Conservation (phyloP, 2,329 filamentous ascomycete genomes). For the Neofusicoccum sp. region DNA sequence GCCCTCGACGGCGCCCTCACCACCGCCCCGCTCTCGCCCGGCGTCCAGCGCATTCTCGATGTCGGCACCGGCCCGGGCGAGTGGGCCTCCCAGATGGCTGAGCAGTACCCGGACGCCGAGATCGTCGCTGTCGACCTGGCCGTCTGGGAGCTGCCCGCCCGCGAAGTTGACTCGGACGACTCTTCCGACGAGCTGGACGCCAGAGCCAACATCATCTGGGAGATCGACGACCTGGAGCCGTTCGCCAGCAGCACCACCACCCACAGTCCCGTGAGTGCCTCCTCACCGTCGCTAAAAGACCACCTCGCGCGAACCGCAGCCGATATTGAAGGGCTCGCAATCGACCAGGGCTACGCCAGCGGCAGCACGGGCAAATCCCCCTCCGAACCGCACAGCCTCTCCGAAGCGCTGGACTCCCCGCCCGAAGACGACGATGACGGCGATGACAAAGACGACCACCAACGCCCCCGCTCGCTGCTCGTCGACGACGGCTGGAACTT, state of each 20-base stretch:
- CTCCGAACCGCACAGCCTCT: not conserved
- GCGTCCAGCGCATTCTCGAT: slow-evolving; percentile 34
- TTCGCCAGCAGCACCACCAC: slow-evolving; percentile 24
- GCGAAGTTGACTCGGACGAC: slow-evolving; percentile 13
- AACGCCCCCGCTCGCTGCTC: not conserved
- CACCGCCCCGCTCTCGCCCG: slow-evolving; percentile 31
- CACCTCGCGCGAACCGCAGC: not conserved
- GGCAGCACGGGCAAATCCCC: slow-evolving; percentile 12
- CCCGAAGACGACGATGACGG: not conserved
- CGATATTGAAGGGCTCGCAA: not conserved
- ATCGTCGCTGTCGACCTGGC: slow-evolving; percentile 52
- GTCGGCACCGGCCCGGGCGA: slow-evolving; percentile 51
- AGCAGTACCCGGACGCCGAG: slow-evolving; percentile 42
- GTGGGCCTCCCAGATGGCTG: slow-evolving; percentile 50
- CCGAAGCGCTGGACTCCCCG: not conserved
- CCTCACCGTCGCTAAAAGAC: not conserved
- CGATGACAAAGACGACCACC: not conserved
- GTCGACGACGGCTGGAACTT: slow-evolving; percentile 45
- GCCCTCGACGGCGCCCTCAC: slow-evolving; percentile 37
- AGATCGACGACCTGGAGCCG: slow-evolving; percentile 37
- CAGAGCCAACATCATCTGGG: slow-evolving; percentile 28
- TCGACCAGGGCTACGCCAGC: slow-evolving; percentile 18
- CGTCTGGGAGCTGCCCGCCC: slow-evolving; percentile 48
- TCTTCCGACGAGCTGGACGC: slow-evolving; percentile 30
- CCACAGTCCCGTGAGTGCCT: not conserved